phyloP scores from a whole-genome alignment of 768 basidiomycete species.

The Phylloporus sp. region DNA sequence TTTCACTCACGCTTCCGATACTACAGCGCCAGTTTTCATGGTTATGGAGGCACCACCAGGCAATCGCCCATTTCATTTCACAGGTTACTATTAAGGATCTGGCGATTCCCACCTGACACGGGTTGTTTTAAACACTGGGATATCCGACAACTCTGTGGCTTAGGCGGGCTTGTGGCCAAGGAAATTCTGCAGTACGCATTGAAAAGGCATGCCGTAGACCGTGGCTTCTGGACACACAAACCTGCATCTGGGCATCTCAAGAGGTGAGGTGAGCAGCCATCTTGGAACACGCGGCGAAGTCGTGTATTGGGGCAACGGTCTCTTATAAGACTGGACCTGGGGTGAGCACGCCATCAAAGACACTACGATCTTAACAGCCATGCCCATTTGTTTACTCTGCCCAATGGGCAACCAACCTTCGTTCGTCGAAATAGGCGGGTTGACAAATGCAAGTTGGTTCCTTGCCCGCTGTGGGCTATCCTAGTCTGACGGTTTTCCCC shows the following conservation, averaged over 20 bases:
- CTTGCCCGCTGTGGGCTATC: neutral
- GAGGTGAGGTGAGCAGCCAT: conserved; percentile 26
- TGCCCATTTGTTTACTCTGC: conserved; percentile 25
- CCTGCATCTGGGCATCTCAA: conserved; percentile 18
- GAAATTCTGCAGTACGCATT: conserved; percentile 16
- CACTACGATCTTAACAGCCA: conserved; percentile 17
- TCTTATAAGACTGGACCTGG: conserved; percentile 27
- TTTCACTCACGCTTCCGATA: neutral
- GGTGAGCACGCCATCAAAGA: conserved; percentile 8
- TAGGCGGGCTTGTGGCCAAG: conserved; percentile 4
- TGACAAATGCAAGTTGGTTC: conserved; percentile 15
- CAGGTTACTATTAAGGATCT: conserved; percentile 14
- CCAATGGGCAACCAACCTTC: conserved; percentile 20
- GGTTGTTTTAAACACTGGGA: neutral
- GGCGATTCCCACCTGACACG: conserved; percentile 21
- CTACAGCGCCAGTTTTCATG: neutral
- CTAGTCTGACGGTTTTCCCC: conserved; percentile 4
- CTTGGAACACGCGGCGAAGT: conserved; percentile 29
- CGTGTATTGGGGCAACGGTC: conserved; percentile 31
- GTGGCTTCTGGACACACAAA: conserved; percentile 21
- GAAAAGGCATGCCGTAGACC: conserved; percentile 23
- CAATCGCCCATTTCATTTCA: conserved; percentile 15
- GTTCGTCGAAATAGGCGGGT: conserved; percentile 16
- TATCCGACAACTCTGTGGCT: conserved; percentile 1
- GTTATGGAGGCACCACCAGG: neutral